Evolutionary conservation across 2,329 filamentous ascomycete species (phyloP), one percentile per base, ranked within the genome.

Genomic region (Gnomoniopsis smithogilvyi): DNA sequence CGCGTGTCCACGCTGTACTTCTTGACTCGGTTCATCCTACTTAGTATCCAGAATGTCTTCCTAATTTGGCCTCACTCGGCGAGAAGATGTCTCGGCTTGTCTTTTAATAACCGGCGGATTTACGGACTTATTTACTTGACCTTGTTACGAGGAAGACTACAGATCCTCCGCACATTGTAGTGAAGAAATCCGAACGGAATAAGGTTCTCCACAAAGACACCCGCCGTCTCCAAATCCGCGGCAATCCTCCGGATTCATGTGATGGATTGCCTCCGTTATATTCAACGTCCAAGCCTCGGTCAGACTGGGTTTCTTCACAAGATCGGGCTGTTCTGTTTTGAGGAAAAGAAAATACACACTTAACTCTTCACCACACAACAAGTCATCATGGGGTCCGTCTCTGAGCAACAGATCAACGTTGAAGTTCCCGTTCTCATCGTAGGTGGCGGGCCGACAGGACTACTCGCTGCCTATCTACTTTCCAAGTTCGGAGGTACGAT

Each of bases 401-500:
- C 10, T 6, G n/a, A 46, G 6, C 43, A 46, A 4, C 17, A 46
- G 17, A 7, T 19, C n/a, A 7, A 6, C 19, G 30, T 60, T 26
- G 63, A 70, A 14, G 64, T 72, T 7, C 69, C 70, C 19, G 70
- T 74, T n/a, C 63, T 75, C 11, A 71, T 74, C 38, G 63, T 73
- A 36, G 71, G 72, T 22, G 73, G 72, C 4, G 72, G 73, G 1
- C 70, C 72, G 22, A 70, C 67, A 21, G 72, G 73, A n/a, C 64
- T 75, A 10, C 61, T 74, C 2, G 65, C 70, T 4, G 70, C 71
- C 3, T 70, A 69, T 54, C 66, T 75, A 58, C 64, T 74, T 2
- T 68, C 67, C 6, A 65, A 68, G 47, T 62, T 73, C 14, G 65
- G 66, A 62, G 66, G 68, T 56, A 14, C 54, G 51, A 21, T 21